A percentile compares a stretch with the other conserved stretches of the same genome.
phyloP scores from a whole-genome alignment of 768 basidiomycete species.

The Xanthoconium stramineum region DNA sequence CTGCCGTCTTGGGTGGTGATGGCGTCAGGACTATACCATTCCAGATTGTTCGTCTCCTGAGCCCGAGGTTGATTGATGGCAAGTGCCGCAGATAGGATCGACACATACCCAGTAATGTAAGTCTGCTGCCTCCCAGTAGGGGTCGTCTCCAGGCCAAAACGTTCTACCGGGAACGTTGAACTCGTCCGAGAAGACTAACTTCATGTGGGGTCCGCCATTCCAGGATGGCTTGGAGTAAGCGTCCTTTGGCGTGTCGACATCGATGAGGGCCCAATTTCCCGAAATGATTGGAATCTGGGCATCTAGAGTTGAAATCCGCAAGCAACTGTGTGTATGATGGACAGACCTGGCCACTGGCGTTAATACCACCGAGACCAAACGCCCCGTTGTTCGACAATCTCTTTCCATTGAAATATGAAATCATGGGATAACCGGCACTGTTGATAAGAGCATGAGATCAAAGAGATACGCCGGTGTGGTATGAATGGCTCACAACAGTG shows the following conservation, averaged over 20 bases:
- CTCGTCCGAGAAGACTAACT: conserved; percentile 77
- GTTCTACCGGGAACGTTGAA: conserved; percentile 73
- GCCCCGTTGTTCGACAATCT: conserved; percentile 36
- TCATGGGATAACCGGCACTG: conserved; percentile 45
- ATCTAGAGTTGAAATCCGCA: neutral
- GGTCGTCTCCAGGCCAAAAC: conserved; percentile 82
- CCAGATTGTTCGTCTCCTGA: conserved; percentile 47
- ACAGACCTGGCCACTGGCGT: conserved; percentile 66
- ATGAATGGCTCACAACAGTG: conserved; percentile 54
- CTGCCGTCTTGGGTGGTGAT: conserved; percentile 50
- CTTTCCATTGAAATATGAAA: conserved; percentile 35
- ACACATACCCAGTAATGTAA: conserved; percentile 40
- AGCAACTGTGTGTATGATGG: neutral
- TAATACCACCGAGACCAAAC: conserved; percentile 69
- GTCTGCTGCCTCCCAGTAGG: conserved; percentile 69
- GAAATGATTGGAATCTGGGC: conserved; percentile 52
- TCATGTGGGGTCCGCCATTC: conserved; percentile 52
- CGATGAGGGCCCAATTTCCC: conserved; percentile 57
- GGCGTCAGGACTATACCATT: conserved; percentile 55
- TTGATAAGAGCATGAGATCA: neutral
- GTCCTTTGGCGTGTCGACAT: conserved; percentile 54
- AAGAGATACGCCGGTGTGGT: neutral
- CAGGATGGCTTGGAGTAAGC: conserved; percentile 54
- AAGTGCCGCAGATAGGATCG: conserved; percentile 22
- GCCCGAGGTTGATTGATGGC: conserved; percentile 27